Evolutionary conservation across 306 rosid species (phyloP), one percentile per base, ranked within the genome.

Genomic region (Corylus avellana): DNA sequence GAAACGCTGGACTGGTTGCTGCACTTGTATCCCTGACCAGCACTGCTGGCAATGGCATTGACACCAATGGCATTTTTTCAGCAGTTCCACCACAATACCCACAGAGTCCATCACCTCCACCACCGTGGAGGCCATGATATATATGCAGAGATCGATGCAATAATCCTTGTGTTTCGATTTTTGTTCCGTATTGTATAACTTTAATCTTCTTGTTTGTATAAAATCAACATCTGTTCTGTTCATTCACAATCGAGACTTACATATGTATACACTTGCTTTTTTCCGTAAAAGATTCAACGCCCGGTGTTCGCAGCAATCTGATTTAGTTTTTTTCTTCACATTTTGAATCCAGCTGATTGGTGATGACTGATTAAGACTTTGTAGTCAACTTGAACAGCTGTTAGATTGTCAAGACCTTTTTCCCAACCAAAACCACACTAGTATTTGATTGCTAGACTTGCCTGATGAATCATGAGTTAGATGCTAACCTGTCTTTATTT

Each of bases 1-100:
- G 93, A 70, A 91, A 91, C 76, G 93, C 96, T 29, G 93, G 88
- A 18, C 80, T 91, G 13, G 93, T 91, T 76, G 90, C 93, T 70
- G 96, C 96, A 17, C 86, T 89, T 64, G 78, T 76, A 72, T 87
- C 96, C 44, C 78, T 89, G n/a, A 86, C 93, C 8, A 59, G 13
- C 25, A 84, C 84, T 4, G 75, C 87, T 3, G 86, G 88, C 11
- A 51, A 20, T 58, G 81, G 84, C 39, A 62, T 91, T 79, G 93
- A 91, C 76, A 78, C 39, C 35, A 91, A 89, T 53, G 81, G 90
- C 35, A 91, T 91, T 49, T 91, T 91, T 68, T 79, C 89, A 6
- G 88, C 82, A 5, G 81, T 89, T 84, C 96, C 96, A 18, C 91
- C 96, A 1, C 85, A 86, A 14, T 87, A 86, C 1, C 96, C 93